Conservation (phyloP, 495 filamentous ascomycete genomes). For the Penicillium herquei region DNA sequence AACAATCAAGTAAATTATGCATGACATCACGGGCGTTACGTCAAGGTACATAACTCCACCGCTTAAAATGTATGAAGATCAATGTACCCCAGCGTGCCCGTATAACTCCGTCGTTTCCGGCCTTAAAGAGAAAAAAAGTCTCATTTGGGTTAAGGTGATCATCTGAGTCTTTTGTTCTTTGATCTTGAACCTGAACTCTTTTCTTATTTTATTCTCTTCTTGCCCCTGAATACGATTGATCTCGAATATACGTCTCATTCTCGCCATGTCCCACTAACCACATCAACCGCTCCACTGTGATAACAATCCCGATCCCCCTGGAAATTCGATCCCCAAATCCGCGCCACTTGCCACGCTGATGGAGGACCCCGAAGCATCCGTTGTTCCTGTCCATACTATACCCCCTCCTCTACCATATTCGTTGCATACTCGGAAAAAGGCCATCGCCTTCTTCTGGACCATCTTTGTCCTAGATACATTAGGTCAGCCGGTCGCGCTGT, state of each 20-base stretch:
- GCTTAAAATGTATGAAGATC: constrained; percentile 12
- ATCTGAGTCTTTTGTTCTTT: background rate
- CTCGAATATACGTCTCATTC: background rate
- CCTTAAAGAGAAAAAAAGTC: constrained; percentile 3
- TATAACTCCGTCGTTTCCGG: constrained; percentile 27
- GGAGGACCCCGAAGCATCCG: constrained; percentile 20
- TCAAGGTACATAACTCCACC: constrained; percentile 19
- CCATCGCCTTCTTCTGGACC: constrained; percentile 58
- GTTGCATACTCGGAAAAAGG: constrained; percentile 50
- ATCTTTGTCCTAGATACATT: constrained; percentile 55
- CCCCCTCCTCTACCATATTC: constrained; percentile 59
- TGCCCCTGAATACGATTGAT: background rate
- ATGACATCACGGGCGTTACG: constrained; percentile 29
- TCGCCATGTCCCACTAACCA: background rate
- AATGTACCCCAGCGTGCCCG: constrained; percentile 15
- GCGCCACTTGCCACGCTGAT: constrained; percentile 27
- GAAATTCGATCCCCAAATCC: background rate
- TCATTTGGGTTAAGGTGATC: constrained; percentile 8
- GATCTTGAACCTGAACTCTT: background rate
- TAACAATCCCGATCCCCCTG: background rate
- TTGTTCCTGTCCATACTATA: constrained; percentile 12
- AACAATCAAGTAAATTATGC: background rate
- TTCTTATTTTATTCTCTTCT: background rate
- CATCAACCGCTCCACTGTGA: background rate
- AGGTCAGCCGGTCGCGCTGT: constrained; percentile 54